These are phyloP conservation scores for Penicillium alfredii DNA, from an alignment of 495 filamentous ascomycete genomes.

Conservation along the genomic window DNA sequence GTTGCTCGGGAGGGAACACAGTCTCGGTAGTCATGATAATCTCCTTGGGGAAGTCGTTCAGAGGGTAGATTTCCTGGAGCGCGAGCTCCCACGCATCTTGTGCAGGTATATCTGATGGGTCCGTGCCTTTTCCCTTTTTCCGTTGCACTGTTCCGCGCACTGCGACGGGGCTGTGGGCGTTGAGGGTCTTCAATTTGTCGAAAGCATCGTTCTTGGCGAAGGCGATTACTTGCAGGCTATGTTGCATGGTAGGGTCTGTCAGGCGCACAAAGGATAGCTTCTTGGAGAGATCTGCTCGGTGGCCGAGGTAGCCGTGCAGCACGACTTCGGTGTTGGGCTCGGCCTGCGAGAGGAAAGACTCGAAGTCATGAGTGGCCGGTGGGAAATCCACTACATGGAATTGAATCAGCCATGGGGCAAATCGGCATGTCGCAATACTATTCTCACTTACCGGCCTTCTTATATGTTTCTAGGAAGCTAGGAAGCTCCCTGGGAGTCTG, in stretches of 20 bases:
- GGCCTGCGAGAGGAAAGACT: constrained; percentile 36
- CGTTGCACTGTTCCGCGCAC: constrained; percentile 45
- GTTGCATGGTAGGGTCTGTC: constrained; percentile 41
- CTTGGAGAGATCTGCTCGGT: constrained; percentile 55
- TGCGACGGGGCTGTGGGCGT: constrained; percentile 46
- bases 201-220: constrained; percentile 38
- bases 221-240: constrained; percentile 50
- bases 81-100: constrained; percentile 51
- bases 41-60: constrained; percentile 73
- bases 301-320: constrained; percentile 68
- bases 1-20: constrained; percentile 63
- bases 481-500: constrained; percentile 13
- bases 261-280: constrained; percentile 65
- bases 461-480: constrained; percentile 41
- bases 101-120: constrained; percentile 12
- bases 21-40: constrained; percentile 67
- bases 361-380: constrained; percentile 41
- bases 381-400: constrained; percentile 47
- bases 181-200: constrained; percentile 42
- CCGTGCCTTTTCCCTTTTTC: constrained; percentile 31
- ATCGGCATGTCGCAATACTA: too few species aligned
- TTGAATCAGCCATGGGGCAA: too few species aligned
- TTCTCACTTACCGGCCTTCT: constrained; percentile 41
- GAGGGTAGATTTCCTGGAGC: constrained; percentile 54
- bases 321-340: constrained; percentile 46